phyloP scores from a whole-genome alignment of 2,329 filamentous ascomycete genomes.

The Microcera coccophila region DNA sequence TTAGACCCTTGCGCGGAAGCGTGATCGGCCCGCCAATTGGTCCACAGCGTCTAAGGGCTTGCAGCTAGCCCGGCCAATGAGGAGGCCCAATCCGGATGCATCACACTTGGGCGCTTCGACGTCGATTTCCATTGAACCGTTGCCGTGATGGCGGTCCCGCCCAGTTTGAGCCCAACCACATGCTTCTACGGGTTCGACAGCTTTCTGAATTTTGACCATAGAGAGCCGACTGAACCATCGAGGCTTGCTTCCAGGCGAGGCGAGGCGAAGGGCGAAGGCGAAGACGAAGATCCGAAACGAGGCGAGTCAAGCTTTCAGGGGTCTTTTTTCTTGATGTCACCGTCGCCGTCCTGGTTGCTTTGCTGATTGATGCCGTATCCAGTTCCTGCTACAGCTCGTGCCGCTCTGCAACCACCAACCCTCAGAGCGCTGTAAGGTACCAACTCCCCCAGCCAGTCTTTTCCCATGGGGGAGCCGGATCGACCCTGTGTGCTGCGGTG shows the following conservation, averaged over 20 bases:
- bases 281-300: not conserved
- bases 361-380: not conserved
- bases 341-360: not conserved
- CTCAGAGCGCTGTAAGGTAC: slow-evolving; percentile 24
- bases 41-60: slow-evolving; percentile 22
- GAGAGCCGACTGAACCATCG: not conserved
- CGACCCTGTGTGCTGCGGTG: slow-evolving; percentile 17
- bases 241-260: not conserved
- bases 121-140: slow-evolving; percentile 31
- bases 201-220: not conserved
- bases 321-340: not conserved
- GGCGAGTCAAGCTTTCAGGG: not conserved
- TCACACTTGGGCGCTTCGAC: slow-evolving; percentile 33
- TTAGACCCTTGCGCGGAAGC: slow-evolving; percentile 32
- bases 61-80: slow-evolving; percentile 35
- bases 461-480: not conserved
- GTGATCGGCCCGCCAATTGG: slow-evolving; percentile 37
- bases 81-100: slow-evolving; percentile 28
- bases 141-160: slow-evolving; percentile 23
- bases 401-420: not conserved
- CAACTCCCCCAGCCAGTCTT: not conserved
- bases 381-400: not conserved
- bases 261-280: not conserved
- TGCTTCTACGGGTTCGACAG: slow-evolving; percentile 13
- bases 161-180: slow-evolving; percentile 34